Evolutionary conservation across 495 filamentous ascomycete species (phyloP), one percentile per base, ranked within the genome.

Genomic region (Hyaloscypha finlandica): DNA sequence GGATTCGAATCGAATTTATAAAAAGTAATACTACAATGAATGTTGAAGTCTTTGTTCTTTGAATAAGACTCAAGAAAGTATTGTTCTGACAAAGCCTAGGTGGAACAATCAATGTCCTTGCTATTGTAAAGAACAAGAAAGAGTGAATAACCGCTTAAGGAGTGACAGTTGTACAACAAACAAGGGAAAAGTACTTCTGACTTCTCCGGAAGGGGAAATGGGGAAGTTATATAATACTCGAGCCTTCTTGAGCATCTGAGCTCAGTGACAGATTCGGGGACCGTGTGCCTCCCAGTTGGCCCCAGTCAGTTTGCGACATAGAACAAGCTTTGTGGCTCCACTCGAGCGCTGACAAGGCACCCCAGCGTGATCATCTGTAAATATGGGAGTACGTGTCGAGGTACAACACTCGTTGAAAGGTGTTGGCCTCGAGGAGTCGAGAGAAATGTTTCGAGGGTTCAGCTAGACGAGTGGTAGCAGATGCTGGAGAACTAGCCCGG

Each of bases 111-210:
- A 61, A 61, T 55, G 64, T 33, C 64, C 31, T 58, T 57, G 52
- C 37, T 33, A 59, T 57, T 22, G 37, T 16, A 58, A 48, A 55
- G 32, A 56, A 30, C 16, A 29, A 25, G 25, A 25, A 39, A 25
- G 62, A 64, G 4, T 29, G 56, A 54, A 66, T 54, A 29, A 64
- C 35, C 37, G 66, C 60, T n/a, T 64, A 68, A 68, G 60, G 66
- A 68, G 55, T 22, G 66, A 67, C 56, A 31, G 42, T 6, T 14
- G 55, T 25, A 39, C 12, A 3, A 45, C 16, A 56, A 45, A 29
- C 22, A 42, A 30, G 4, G 33, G 31, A 1, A 19, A 30, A 60
- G 25, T 25, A n/a, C 42, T 48, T 32, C 39, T 25, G 45, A 20
- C 11, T 9, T 2, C 2, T 25, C 20, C 20, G 39, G 29, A 52